Evolutionary conservation across 2,329 filamentous ascomycete species (phyloP).

Genomic region (Macrophomina pseudophaseolina): DNA sequence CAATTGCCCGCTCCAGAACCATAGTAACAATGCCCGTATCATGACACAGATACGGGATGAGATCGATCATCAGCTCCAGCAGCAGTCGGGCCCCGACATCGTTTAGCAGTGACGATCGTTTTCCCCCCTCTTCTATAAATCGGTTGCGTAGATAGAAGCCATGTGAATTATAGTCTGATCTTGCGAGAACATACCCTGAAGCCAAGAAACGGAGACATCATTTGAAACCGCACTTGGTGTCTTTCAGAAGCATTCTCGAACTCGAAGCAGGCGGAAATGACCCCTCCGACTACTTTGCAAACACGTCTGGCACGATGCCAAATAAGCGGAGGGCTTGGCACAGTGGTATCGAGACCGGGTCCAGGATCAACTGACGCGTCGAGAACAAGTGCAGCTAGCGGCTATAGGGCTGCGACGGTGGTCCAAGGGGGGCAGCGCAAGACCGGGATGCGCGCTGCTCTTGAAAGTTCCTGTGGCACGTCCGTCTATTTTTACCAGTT

Average conservation of each 20-base stretch:
- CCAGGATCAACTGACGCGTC: neutral
- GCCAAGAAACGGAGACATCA: too few species aligned
- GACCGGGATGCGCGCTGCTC: neutral
- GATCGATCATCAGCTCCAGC: too few species aligned
- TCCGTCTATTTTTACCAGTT: neutral
- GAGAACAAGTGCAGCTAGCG: neutral
- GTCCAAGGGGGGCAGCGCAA: neutral
- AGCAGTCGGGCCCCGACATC: too few species aligned
- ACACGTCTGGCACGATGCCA: neutral
- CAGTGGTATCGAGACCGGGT: neutral
- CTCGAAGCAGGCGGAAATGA: neutral
- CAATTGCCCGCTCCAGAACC: too few species aligned
- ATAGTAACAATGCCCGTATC: too few species aligned
- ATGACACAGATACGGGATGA: too few species aligned
- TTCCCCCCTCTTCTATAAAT: too few species aligned
- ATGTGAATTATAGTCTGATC: too few species aligned
- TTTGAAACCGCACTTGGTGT: neutral
- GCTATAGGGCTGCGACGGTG: neutral
- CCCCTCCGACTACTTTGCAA: neutral
- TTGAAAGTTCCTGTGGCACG: neutral
- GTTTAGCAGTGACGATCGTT: too few species aligned
- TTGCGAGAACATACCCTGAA: too few species aligned
- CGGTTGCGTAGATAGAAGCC: too few species aligned
- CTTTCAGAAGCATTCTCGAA: conserved; percentile 2
- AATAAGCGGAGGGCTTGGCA: neutral